Evolutionary conservation across 805 yeast genomes (phyloP), one percentile per base, ranked within the genome.

Genomic region (Candida pini): DNA sequence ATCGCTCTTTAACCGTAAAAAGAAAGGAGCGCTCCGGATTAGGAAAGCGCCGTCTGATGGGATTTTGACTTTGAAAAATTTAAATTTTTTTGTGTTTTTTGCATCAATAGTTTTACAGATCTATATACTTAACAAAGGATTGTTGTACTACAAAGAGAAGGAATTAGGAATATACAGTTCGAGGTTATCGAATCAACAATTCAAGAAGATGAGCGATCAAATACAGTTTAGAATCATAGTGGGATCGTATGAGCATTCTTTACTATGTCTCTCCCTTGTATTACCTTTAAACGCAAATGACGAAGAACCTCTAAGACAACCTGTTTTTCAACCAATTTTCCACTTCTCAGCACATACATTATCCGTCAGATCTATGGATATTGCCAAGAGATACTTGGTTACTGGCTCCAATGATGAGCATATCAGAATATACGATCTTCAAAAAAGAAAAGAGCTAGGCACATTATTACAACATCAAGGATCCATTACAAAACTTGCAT

Each of bases 321-420:
- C 88, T 1, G 68, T 85, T 8, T 92, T 92, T 63, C 88, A 87
- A 30, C 96, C 97, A 3, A 80, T 92, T 28, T 92, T 92, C 67
- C 97, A 92, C 58, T 90, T 92, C 62, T 87, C 90, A 49, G 95
- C 98, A 1, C 98, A 92, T 60, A 68, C 96, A 0, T 69, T 87
- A 33, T 83, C 96, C 23, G 86, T 92, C 36, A 81, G 89, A 57
- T 71, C 92, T 31, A 68, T 92, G 45, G 96, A 90, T 43, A 66
- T 79, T 15, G 85, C 92, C 19, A 81, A 76, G 49, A 68, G 96
- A 51, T 88, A 87, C 54, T 64, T 92, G 27, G 97, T 88, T 3
- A 83, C 95, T 3, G 98, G 97, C 4, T 80, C 95, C 4, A 90
- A 90, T 55, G 98, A 92, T 56, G 97, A 92, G 58, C 95, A 86